A percentile compares a stretch with the other conserved stretches of the same genome.
Evolutionary conservation across 352 stramenopile genomes (phyloP).

Genomic region (Globisporangium uncinulatum): DNA sequence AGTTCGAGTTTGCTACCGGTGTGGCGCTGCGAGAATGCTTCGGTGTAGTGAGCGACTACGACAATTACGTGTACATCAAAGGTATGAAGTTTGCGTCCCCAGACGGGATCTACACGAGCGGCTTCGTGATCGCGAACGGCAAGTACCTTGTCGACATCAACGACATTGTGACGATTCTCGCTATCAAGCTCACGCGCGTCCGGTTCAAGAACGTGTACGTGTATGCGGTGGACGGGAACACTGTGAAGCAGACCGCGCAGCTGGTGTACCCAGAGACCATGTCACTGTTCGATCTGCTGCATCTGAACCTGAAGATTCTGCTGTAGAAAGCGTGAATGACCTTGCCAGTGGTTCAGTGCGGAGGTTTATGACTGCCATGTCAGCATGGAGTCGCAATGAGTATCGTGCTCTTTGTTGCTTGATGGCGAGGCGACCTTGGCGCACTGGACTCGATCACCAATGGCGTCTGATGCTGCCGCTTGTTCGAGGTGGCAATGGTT

Average conservation of each 20-base stretch:
- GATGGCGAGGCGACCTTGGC: no score
- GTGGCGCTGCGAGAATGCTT: conserved; percentile 8
- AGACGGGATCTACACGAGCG: conserved; percentile 23
- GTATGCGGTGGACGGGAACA: conserved; percentile 5
- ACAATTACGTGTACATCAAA: conserved; percentile 12
- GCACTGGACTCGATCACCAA: no score
- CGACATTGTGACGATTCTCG: neutral
- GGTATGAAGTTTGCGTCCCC: conserved; percentile 18
- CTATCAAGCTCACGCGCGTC: conserved; percentile 7
- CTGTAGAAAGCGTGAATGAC: neutral
- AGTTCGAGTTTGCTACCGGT: conserved; percentile 10
- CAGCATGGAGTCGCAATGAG: no score
- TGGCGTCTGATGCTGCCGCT: no score
- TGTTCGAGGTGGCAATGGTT: no score
- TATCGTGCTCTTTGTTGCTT: no score
- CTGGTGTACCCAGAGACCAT: conserved; percentile 9
- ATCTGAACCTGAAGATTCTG: conserved; percentile 12
- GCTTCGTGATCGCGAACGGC: conserved; percentile 33
- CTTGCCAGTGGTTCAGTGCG: no score
- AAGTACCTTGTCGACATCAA: conserved; percentile 21
- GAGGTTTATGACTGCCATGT: no score
- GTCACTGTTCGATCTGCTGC: neutral
- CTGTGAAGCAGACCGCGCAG: conserved; percentile 4
- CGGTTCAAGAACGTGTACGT: conserved; percentile 9
- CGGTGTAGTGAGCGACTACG: conserved; percentile 10